phyloP scores from a whole-genome alignment of 495 filamentous ascomycete genomes.

The Penicillium dipodomyicola region DNA sequence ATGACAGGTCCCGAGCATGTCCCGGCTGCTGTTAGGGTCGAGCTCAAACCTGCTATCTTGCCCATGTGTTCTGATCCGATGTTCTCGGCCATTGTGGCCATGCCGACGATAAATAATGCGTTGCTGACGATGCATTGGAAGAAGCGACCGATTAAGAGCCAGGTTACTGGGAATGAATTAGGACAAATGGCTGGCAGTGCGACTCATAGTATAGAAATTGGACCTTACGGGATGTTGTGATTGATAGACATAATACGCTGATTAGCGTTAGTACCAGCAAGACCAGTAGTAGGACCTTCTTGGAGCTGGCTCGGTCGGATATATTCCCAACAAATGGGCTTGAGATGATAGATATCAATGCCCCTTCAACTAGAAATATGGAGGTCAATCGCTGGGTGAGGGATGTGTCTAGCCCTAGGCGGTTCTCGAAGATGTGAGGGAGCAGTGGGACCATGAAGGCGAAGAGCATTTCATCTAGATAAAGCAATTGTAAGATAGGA shows the following conservation, averaged over 20 bases:
- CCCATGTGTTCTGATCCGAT: conserved; percentile 31
- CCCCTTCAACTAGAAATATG: conserved; percentile 23
- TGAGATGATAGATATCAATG: conserved; percentile 20
- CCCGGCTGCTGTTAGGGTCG: background rate
- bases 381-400: conserved; percentile 23
- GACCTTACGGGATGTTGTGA: conserved; percentile 13
- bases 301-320: conserved; percentile 20
- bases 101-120: conserved; percentile 30
- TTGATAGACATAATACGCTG: conserved; percentile 17
- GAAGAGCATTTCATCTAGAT: conserved; percentile 3
- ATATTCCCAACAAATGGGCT: conserved; percentile 12
- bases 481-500: background rate
- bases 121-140: conserved; percentile 32
- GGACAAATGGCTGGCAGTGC: background rate
- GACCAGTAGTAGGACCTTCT: conserved; percentile 19
- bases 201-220: background rate
- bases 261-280: conserved; percentile 19
- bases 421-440: conserved; percentile 24
- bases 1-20: conserved; percentile 26
- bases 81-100: conserved; percentile 29
- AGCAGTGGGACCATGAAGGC: conserved; percentile 30
- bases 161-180: conserved; percentile 13
- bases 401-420: conserved; percentile 18
- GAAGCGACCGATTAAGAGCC: conserved; percentile 28
- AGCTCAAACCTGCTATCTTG: conserved; percentile 20